Percentiles rank a stretch among this genome's conserved stretches.
phyloP scores from a whole-genome alignment of 352 stramenopile species.

The Globisporangium emineosum region DNA sequence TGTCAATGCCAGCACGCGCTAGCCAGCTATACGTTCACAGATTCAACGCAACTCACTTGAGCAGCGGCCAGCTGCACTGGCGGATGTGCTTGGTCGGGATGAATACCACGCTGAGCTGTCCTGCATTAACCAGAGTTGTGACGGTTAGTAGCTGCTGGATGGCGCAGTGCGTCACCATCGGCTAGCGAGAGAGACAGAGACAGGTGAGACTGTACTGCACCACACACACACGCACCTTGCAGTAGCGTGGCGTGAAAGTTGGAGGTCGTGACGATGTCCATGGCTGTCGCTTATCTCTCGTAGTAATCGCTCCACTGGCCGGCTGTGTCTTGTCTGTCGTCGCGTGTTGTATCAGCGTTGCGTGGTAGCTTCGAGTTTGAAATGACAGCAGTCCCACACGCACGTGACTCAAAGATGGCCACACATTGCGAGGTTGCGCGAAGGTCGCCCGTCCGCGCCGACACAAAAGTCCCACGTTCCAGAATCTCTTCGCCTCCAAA shows the following conservation, averaged over 20 bases:
- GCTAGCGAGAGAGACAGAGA: background rate
- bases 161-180: too few relatives aligned
- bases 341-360: background rate
- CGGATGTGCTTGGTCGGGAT: conserved; percentile 65
- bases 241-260: conserved; percentile 88
- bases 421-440: conserved; percentile 7
- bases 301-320: background rate
- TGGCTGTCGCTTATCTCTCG: conserved; percentile 13
- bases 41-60: conserved; percentile 62
- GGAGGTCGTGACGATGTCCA: conserved; percentile 87
- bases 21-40: background rate
- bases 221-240: conserved; percentile 33
- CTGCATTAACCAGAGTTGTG: conserved; percentile 24
- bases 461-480: background rate
- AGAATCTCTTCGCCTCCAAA: background rate
- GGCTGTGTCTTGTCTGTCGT: background rate
- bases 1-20: background rate
- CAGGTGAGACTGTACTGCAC: background rate
- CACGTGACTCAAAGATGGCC: conserved; percentile 4
- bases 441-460: too few relatives aligned
- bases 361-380: background rate
- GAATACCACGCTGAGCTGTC: conserved; percentile 76
- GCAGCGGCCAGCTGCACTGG: conserved; percentile 73
- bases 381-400: background rate
- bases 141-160: background rate